phyloP scores from a whole-genome alignment of 108 stramenopile genomes.

The Cyclotella choctawhatcheeana region DNA sequence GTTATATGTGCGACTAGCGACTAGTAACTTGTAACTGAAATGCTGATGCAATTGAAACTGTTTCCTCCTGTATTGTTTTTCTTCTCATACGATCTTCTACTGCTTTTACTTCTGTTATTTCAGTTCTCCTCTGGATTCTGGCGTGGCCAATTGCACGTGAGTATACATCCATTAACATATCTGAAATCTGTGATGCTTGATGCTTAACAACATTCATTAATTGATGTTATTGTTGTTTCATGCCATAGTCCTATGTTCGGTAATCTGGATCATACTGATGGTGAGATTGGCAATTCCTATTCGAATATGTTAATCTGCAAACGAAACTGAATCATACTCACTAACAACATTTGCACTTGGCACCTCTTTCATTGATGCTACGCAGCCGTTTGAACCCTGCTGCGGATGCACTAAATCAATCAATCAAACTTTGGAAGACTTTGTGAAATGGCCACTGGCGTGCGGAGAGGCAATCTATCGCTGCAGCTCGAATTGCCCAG shows the following conservation, averaged over 20 bases:
- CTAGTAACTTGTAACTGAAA: too few relatives aligned
- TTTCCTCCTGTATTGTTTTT: too few relatives aligned
- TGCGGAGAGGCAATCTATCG: constrained; percentile 36
- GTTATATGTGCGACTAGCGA: too few relatives aligned
- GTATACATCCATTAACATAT: neutral
- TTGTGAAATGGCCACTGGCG: constrained; percentile 38
- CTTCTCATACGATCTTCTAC: too few relatives aligned
- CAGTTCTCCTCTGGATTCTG: constrained; percentile 26
- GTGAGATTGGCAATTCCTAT: constrained; percentile 5
- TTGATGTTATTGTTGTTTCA: too few relatives aligned
- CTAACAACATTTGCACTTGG: too few relatives aligned
- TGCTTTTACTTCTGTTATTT: neutral
- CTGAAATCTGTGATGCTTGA: neutral
- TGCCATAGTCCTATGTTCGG: constrained; percentile 15
- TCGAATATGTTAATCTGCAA: too few relatives aligned
- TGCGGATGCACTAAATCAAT: constrained; percentile 29
- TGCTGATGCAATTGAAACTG: too few relatives aligned
- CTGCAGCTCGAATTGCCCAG: constrained; percentile 37
- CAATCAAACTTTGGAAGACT: constrained; percentile 29
- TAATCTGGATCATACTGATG: constrained; percentile 36
- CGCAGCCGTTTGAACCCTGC: constrained; percentile 46
- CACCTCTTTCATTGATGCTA: neutral
- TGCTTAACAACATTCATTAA: too few relatives aligned
- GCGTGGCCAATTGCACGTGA: constrained; percentile 41
- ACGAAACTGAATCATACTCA: too few relatives aligned